These are phyloP conservation scores for Bauhinia variegata DNA, from an alignment of 306 rosid species.

Conservation along the genomic window DNA sequence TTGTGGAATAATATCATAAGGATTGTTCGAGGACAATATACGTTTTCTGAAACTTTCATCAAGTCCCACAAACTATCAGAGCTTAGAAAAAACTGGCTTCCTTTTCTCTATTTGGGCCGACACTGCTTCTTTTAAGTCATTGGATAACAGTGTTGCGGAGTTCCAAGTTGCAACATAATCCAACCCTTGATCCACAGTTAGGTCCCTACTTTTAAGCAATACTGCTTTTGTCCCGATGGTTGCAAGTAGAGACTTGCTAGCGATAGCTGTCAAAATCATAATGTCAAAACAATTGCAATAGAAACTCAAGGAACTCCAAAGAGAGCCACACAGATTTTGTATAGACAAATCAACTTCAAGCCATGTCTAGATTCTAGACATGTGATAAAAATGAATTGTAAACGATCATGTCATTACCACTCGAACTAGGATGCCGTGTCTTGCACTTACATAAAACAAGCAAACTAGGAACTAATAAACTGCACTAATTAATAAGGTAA, in stretches of 20 bases:
- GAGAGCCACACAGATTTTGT: too few relatives aligned
- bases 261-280: slow-evolving; percentile 55
- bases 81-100: slow-evolving; percentile 73
- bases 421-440: neutral
- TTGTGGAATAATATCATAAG: neutral
- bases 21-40: neutral
- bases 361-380: too few relatives aligned
- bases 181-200: slow-evolving; percentile 75
- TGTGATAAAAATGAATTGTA: too few relatives aligned
- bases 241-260: slow-evolving; percentile 73
- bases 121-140: slow-evolving; percentile 68
- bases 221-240: slow-evolving; percentile 80
- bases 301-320: neutral
- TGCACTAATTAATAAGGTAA: neutral
- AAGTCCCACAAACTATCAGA: slow-evolving; percentile 39
- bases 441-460: neutral
- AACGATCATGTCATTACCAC: neutral
- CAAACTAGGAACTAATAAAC: neutral
- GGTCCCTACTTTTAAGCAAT: slow-evolving; percentile 70
- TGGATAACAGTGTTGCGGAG: slow-evolving; percentile 65
- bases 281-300: neutral
- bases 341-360: too few relatives aligned
- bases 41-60: neutral
- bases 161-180: slow-evolving; percentile 88
- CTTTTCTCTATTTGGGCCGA: slow-evolving; percentile 56